These are phyloP conservation scores for Suillus lakei DNA, from an alignment of 768 basidiomycete genomes.

Conservation along the genomic window DNA sequence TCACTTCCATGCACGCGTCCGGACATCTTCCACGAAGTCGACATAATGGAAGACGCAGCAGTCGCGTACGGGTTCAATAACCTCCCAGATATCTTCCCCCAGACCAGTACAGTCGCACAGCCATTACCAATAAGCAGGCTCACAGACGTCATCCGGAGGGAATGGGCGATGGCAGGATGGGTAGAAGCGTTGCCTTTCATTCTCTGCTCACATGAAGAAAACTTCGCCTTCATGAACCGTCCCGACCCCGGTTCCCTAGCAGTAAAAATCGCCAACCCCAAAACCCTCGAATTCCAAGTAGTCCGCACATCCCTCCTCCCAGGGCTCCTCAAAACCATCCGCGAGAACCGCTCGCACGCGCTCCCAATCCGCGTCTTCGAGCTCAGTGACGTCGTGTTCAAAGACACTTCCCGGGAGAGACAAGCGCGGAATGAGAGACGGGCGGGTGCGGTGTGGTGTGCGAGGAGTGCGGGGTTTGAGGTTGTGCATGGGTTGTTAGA, in stretches of 20 bases:
- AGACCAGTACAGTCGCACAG: constrained; percentile 93
- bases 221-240: constrained; percentile 92
- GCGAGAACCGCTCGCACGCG: constrained; percentile 94
- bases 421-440: constrained; percentile 88
- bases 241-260: constrained; percentile 80
- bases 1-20: constrained; percentile 93
- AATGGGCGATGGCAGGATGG: constrained; percentile 97
- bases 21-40: constrained; percentile 97
- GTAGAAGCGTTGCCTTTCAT: constrained; percentile 94
- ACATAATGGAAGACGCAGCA: constrained; percentile 97
- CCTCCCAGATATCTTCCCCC: constrained; percentile 88
- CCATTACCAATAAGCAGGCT: constrained; percentile 89
- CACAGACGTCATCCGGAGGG: constrained; percentile 83
- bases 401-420: constrained; percentile 77
- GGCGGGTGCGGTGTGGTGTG: constrained; percentile 93
- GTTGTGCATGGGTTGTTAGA: constrained; percentile 94
- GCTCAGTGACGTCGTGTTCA: constrained; percentile 90
- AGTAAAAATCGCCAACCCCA: constrained; percentile 94
- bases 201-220: constrained; percentile 97
- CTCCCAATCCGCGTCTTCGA: constrained; percentile 95
- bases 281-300: constrained; percentile 97
- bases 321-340: constrained; percentile 93
- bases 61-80: constrained; percentile 99
- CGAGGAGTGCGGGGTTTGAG: constrained; percentile 96
- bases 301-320: constrained; percentile 96